Conservation (phyloP, 2,329 filamentous ascomycete genomes). For the Huntiella savannae region DNA sequence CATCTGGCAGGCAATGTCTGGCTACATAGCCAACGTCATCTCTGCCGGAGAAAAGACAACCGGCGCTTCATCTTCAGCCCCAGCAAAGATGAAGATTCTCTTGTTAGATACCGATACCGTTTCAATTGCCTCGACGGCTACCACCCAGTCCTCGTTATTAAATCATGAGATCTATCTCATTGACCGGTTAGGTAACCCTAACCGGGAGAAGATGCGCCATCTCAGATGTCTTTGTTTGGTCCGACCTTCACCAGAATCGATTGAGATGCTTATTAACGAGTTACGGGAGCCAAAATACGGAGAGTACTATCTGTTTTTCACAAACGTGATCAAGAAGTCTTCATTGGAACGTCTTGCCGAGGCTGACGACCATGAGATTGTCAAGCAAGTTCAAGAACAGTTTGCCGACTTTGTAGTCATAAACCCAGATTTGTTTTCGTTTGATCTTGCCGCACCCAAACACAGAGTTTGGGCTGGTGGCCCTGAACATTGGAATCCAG, state of each 20-base stretch:
- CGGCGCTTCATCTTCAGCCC: slow-evolving; percentile 49
- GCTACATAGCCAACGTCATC: slow-evolving; percentile 91
- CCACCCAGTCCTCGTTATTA: slow-evolving; percentile 83
- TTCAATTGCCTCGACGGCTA: slow-evolving; percentile 81
- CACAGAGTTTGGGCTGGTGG: slow-evolving; percentile 63
- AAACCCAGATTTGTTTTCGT: slow-evolving; percentile 79
- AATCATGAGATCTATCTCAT: slow-evolving; percentile 97
- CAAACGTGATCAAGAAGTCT: slow-evolving; percentile 94
- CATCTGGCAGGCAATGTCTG: slow-evolving; percentile 75
- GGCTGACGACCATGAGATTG: slow-evolving; percentile 92
- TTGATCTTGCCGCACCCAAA: slow-evolving; percentile 53
- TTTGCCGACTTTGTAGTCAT: slow-evolving; percentile 93
- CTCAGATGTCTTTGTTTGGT: slow-evolving; percentile 84
- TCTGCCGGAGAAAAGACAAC: slow-evolving; percentile 21
- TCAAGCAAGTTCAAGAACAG: slow-evolving; percentile 83
- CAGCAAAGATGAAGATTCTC: slow-evolving; percentile 94
- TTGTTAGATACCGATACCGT: slow-evolving; percentile 87
- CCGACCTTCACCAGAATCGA: slow-evolving; percentile 76
- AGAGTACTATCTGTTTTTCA: slow-evolving; percentile 94
- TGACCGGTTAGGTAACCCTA: slow-evolving; percentile 77
- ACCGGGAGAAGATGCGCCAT: slow-evolving; percentile 94
- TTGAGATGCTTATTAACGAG: slow-evolving; percentile 88
- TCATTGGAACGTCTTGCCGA: slow-evolving; percentile 84
- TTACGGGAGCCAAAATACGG: slow-evolving; percentile 91
- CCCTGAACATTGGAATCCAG: slow-evolving; percentile 78